Conservation (phyloP, 2,329 filamentous ascomycete species). For the Camptophora hylomeconis region DNA sequence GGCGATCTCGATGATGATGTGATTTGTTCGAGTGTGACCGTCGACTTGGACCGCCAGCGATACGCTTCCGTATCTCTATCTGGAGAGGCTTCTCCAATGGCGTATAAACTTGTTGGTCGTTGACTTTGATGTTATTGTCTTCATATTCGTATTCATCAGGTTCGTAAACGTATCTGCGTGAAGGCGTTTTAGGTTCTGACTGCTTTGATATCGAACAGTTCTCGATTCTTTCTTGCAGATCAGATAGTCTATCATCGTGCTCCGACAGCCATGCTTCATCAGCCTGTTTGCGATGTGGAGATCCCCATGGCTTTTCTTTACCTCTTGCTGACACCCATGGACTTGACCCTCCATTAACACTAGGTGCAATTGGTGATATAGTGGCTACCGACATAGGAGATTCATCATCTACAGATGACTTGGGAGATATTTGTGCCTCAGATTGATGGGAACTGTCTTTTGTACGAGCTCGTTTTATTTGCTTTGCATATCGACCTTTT, state of each 20-base stretch:
- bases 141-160: slow-evolving; percentile 3
- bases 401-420: slow-evolving; percentile 3
- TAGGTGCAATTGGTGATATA: slow-evolving; percentile 2
- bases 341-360: slow-evolving; percentile 8
- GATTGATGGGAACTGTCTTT: slow-evolving; percentile 2
- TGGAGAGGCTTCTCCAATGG: slow-evolving; percentile 1
- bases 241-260: slow-evolving; percentile 12
- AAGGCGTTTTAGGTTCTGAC: neutral
- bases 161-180: slow-evolving; percentile 2
- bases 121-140: neutral
- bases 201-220: slow-evolving; percentile 1
- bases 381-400: neutral
- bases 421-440: neutral
- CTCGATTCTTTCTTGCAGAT: slow-evolving; percentile 10
- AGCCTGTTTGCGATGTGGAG: slow-evolving; percentile 12
- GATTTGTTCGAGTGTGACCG: neutral
- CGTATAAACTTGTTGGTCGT: neutral
- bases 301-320: slow-evolving; percentile 15
- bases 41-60: too few species aligned
- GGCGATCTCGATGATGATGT: slow-evolving; percentile 1
- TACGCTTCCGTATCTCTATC: slow-evolving; percentile 1
- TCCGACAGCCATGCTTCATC: slow-evolving; percentile 16
- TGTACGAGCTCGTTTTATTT: slow-evolving; percentile 6
- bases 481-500: slow-evolving; percentile 13
- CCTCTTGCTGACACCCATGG: slow-evolving; percentile 9